Base-by-base conservation (phyloP, 768 basidiomycete genomes). In the Cyclocybe aegerita region DNA sequence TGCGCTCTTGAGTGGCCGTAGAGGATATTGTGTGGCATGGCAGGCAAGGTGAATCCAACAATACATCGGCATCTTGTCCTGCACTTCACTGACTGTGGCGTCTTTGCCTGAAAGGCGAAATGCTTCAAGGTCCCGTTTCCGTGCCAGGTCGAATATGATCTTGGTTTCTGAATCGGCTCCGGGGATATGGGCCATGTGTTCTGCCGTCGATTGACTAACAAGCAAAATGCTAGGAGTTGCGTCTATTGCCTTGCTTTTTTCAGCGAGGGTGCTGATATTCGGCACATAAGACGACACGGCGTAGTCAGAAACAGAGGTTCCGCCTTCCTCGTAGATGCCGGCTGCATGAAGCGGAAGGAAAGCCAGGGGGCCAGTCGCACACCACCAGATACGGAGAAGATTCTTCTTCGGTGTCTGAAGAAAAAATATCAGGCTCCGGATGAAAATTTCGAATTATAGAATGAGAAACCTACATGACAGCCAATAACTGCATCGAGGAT, bases 311-410 rank as follows among this genome's bases (percentile, higher is more conserved):
- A 23, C 23, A 23, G 23, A 23, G 23, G 23, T 5, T 3, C 23
- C 23, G 23, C 23, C 23, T 23, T 23, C 23, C 23, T 23, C 32
- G 32, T 62, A 66, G 10, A 54, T 50, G 12, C 68, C 67, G 9
- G 68, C 66, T 4, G 69, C 69, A 54, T 69, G 69, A 29, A 68
- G 45, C 0, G 67, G 66, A 23, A 70, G 57, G 45, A 62, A 60
- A 30, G 61, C 39, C 0, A 69, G 50, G 9, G 54, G 55, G 6
- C 61, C 61, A 1, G 66, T 69, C 8, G 59, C 59, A 50, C 66
- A 70, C 67, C 65, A 60, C 57, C 57, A 54, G 15, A 58, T 46
- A 17, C 47, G 46, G 2, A 31, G n/a, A 7, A 35, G 41, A 15
- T 36, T 4, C 15, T 11, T 16, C 23, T 14, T 14, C 7, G 38